Conservation (phyloP, 805 yeast species). For the Komagataella phaffii region DNA sequence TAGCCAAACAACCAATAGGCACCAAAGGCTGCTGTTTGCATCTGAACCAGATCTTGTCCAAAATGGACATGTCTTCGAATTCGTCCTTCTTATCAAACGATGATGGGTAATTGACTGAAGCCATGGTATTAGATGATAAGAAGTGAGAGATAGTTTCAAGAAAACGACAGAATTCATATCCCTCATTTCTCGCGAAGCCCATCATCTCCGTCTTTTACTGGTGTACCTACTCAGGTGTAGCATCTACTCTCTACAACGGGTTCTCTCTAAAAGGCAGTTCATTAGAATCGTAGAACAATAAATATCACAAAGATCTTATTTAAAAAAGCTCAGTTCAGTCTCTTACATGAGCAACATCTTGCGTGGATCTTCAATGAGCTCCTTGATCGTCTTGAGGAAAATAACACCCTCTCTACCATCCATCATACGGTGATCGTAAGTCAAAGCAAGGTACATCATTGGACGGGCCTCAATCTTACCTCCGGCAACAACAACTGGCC, state of each 20-base stretch:
- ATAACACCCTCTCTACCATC: slow-evolving; percentile 99
- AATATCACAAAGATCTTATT: background rate
- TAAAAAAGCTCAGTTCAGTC: background rate
- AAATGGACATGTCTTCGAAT: slow-evolving; percentile 27
- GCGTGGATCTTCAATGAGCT: slow-evolving; percentile 96
- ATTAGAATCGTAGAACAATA: background rate
- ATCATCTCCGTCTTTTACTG: background rate
- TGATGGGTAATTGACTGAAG: slow-evolving; percentile 30
- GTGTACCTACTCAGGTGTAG: background rate
- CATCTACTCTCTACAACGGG: background rate
- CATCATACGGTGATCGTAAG: slow-evolving; percentile 94
- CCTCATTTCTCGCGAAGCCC: background rate
- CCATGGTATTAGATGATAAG: slow-evolving; percentile 10
- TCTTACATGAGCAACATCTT: slow-evolving; percentile 63
- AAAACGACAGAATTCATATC: background rate
- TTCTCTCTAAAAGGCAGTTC: background rate
- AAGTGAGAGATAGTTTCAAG: background rate
- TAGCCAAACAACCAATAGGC: slow-evolving; percentile 68
- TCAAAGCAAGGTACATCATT: slow-evolving; percentile 98
- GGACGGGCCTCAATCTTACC: slow-evolving; percentile 96
- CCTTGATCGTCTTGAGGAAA: slow-evolving; percentile 90
- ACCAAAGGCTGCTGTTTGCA: slow-evolving; percentile 83
- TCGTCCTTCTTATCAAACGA: slow-evolving; percentile 27
- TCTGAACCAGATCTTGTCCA: slow-evolving; percentile 44
- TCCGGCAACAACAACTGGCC: slow-evolving; percentile 82